Evolutionary conservation across 2,329 filamentous ascomycete genomes (phyloP).

Genomic region (Pleomassaria siparia): DNA sequence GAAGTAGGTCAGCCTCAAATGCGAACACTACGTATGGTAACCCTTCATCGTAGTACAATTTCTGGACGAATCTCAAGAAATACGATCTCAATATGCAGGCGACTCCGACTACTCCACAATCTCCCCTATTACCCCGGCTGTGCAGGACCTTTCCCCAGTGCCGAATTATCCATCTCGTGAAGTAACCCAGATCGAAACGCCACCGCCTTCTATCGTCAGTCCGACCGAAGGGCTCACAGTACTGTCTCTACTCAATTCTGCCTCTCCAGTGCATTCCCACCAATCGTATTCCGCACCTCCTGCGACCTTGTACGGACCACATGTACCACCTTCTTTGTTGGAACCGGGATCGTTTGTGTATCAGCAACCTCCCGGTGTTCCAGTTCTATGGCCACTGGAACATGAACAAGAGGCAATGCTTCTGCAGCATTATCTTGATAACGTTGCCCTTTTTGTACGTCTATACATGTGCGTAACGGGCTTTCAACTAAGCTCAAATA

Average conservation of each 20-base stretch:
- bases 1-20: slow-evolving; percentile 20
- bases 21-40: slow-evolving; percentile 13
- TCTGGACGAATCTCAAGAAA: slow-evolving; percentile 37
- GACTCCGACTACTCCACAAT: slow-evolving; percentile 20
- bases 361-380: slow-evolving; percentile 30
- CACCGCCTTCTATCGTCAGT: slow-evolving; percentile 19
- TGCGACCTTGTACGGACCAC: slow-evolving; percentile 20
- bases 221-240: slow-evolving; percentile 37
- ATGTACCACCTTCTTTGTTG: slow-evolving; percentile 3
- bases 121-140: slow-evolving; percentile 14
- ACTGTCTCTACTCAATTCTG: slow-evolving; percentile 35
- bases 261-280: slow-evolving; percentile 28
- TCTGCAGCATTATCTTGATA: slow-evolving; percentile 39
- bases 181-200: slow-evolving; percentile 17
- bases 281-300: slow-evolving; percentile 6
- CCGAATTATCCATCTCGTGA: slow-evolving; percentile 13
- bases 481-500: slow-evolving; percentile 10
- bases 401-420: slow-evolving; percentile 42
- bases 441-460: slow-evolving; percentile 40
- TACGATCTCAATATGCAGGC: slow-evolving; percentile 33
- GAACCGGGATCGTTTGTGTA: slow-evolving; percentile 24
- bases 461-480: too few relatives aligned
- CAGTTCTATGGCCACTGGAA: slow-evolving; percentile 38
- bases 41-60: slow-evolving; percentile 32
- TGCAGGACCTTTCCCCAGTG: slow-evolving; percentile 15